Evolutionary conservation across 805 yeast genomes (phyloP), one percentile per base, ranked within the genome.

Genomic region (Myxozyma udenii): DNA sequence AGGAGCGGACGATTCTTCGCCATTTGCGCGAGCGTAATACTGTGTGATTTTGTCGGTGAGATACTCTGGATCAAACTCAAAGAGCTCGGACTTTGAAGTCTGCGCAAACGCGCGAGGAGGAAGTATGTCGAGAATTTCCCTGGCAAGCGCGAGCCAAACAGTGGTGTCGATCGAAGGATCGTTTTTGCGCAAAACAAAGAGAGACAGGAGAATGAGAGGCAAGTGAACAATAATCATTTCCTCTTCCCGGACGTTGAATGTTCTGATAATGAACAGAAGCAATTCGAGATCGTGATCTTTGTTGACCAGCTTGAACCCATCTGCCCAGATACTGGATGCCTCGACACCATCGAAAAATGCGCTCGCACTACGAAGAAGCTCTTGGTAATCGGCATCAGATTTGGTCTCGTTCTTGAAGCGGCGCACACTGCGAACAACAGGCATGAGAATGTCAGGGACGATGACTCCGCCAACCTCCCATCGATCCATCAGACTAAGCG

Each of bases 401-500:
- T 53, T 52, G 50, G 57, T 64, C 38, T 57, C 63, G 40, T 58
- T 52, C 16, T 23, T 63, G 49, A 62, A 68, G 14, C 63, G 51
- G 40, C 72, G 72, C 2, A 83, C 75, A 3, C 80, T 72, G 47
- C 68, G 59, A 44, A 93, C 67, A 2, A 87, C 72, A 0, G 95
- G 91, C 0, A 79, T 68, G 41, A 93, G 78, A 5, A 90, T 66
- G 23, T 72, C 68, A 0, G 96, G 95, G 0, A 89, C 80, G 1
- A 91, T 71, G 12, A 77, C 66, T 9, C 83, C 80, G 11, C 96
- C 95, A 38, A 93, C 82, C 67, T 93, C 98, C 98, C 98, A 93
- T 55, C 88, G 79, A 64, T 93, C 98, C 82, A 90, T 79, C 2
- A 90, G 74, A 0, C 93, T 80, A 3, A 83, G 70, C 1, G 87